A percentile compares a stretch with the other conserved stretches of the same genome.
Conservation (phyloP, 1,139 yeast species). For the Maudiozyma humilis region DNA sequence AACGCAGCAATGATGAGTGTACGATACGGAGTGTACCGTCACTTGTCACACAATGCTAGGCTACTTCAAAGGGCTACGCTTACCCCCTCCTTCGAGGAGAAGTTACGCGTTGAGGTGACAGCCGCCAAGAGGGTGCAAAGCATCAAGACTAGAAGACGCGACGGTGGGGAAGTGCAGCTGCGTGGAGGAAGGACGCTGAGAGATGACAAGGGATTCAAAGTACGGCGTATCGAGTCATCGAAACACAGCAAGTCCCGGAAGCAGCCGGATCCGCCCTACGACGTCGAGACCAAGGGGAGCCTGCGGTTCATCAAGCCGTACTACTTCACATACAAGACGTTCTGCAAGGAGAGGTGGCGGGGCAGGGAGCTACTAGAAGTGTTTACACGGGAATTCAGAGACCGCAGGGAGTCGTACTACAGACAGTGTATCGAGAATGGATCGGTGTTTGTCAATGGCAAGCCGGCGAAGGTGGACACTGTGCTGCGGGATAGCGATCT, state of each 20-base stretch:
- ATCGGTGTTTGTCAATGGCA: conserved; percentile 61
- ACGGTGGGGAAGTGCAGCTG: background rate
- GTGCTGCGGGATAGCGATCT: conserved; percentile 75
- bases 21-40: too few species aligned
- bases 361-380: conserved; percentile 71
- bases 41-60: background rate
- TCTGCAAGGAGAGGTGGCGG: conserved; percentile 88
- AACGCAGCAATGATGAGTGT: too few species aligned
- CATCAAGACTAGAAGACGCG: conserved; percentile 30
- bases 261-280: conserved; percentile 31
- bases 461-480: conserved; percentile 56
- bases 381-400: conserved; percentile 77
- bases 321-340: conserved; percentile 80
- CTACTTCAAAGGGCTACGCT: background rate
- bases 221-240: conserved; percentile 24
- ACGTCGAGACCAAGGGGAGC: conserved; percentile 42
- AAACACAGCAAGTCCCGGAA: conserved; percentile 16
- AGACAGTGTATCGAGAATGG: conserved; percentile 61
- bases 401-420: conserved; percentile 65
- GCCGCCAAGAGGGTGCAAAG: conserved; percentile 12
- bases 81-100: conserved; percentile 10
- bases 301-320: conserved; percentile 77
- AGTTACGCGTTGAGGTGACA: conserved; percentile 13
- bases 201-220: conserved; percentile 28
- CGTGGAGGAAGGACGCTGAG: conserved; percentile 13